Base-by-base conservation (phyloP, 208 protist genomes). In the Angomonas ambiguus region DNA sequence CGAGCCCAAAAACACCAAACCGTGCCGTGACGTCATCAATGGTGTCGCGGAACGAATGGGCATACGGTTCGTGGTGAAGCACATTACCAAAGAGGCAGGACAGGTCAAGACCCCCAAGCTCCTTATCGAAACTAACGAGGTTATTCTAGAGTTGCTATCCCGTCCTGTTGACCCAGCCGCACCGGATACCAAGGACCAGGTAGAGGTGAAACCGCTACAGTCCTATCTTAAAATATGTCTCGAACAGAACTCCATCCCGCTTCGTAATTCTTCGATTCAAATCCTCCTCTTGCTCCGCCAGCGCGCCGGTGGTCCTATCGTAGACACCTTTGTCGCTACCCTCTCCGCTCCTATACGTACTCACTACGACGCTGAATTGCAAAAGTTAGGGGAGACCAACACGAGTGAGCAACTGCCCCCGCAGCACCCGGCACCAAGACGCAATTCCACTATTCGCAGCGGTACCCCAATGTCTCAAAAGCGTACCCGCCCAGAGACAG, bases 61-160 rank as follows among this genome's bases (percentile, higher is more conserved):
- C n/a, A 31, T 66, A 41, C 60, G 77, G 27, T 93, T 93, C 77
- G 83, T 92, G 1, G 67, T 87, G 49, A 69, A 74, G 35, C 90
- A 95, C 66, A 79, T 95, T 56, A 75, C 82, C 27, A 71, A 71
- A 20, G 76, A 71, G 2, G 69, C 79, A 27, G 49, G 67, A 20
- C 51, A 77, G 61, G 57, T 80, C 24, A 82, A 91, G 62, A 91
- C 83, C 22, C 81, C 83, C 22, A 86, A 83, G 67, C 72, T 93
- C 20, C 28, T 88, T n/a, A 77, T 86, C 65, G 87, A 92, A 56
- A 72, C 74, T 49, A 91, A 89, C 66, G 90, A 89, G 65, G 87
- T 80, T 31, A 76, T 92, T 33, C 61, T 53, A 10, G 69, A 83
- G 33, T 59, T 83, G 16, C 61, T 91, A 13, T 42, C 22, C 3